These are phyloP conservation scores for Colletotrichum sp. DNA, from an alignment of 2,329 filamentous ascomycete species.

Conservation along the genomic window DNA sequence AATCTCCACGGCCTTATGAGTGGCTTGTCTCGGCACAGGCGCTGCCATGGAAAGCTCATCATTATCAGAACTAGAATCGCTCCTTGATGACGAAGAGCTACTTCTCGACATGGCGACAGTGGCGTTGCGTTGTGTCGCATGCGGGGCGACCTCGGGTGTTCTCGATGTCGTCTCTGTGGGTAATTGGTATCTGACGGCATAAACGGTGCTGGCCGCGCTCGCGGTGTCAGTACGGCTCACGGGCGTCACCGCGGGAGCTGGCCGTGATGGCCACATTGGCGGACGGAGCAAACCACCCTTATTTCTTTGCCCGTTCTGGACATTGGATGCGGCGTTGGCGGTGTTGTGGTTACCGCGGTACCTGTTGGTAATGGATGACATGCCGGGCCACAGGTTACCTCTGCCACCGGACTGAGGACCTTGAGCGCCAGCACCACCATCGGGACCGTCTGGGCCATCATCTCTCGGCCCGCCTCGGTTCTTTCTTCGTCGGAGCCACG, in stretches of 20 bases:
- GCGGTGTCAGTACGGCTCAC: conserved; percentile 67
- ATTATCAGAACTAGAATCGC: conserved; percentile 21
- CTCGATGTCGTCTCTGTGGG: conserved; percentile 52
- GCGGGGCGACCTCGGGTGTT: conserved; percentile 9
- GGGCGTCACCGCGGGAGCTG: conserved; percentile 59
- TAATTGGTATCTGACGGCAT: conserved; percentile 66
- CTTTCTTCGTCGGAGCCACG: conserved; percentile 45
- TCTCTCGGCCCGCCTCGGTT: conserved; percentile 36
- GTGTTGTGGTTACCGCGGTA: conserved; percentile 31
- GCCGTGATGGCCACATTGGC: conserved; percentile 61
- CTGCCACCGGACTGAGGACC: conserved; percentile 28
- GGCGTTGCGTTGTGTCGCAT: conserved; percentile 1
- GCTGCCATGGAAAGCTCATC: conserved; percentile 24
- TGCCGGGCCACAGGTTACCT: conserved; percentile 43
- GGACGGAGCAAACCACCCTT: conserved; percentile 49
- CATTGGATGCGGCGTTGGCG: not conserved
- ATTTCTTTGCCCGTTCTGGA: conserved; percentile 28
- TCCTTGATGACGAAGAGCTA: conserved; percentile 1
- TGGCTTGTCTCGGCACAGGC: conserved; percentile 14
- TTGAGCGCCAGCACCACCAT: conserved; percentile 20
- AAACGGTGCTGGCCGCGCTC: conserved; percentile 68
- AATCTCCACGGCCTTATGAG: conserved; percentile 4
- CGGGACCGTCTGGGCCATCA: conserved; percentile 21
- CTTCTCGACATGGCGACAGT: not conserved
- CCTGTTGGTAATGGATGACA: conserved; percentile 43